phyloP scores from a whole-genome alignment of 768 basidiomycete species.

The Strobilomyces dryophilus region DNA sequence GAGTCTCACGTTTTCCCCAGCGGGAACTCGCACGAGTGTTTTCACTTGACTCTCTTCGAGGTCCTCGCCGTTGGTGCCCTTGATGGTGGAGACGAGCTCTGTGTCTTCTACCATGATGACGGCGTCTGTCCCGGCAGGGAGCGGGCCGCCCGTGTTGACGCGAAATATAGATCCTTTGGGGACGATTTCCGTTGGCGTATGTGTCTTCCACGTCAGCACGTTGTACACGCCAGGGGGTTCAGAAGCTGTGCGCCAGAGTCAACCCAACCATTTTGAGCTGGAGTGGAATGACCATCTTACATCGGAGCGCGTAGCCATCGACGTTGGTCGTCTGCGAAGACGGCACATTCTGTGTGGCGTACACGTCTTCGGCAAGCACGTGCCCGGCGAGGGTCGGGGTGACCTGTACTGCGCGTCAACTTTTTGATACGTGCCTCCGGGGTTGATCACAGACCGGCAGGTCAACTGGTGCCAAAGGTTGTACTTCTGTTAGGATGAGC shows the following conservation, averaged over 20 bases:
- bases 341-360: conserved; percentile 63
- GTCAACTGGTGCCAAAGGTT: conserved; percentile 36
- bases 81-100: conserved; percentile 53
- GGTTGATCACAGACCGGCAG: conserved; percentile 38
- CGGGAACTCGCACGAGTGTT: conserved; percentile 56
- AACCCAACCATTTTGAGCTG: neutral
- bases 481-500: conserved; percentile 47
- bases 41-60: conserved; percentile 71
- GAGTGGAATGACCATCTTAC: conserved; percentile 35
- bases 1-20: conserved; percentile 67
- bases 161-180: conserved; percentile 50
- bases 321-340: conserved; percentile 69
- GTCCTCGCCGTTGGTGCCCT: conserved; percentile 35
- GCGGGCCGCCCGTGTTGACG: conserved; percentile 82
- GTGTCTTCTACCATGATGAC: conserved; percentile 96
- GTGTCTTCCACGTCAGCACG: conserved; percentile 56
- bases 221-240: conserved; percentile 62
- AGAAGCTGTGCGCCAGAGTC: conserved; percentile 41
- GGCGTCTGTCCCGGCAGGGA: conserved; percentile 70
- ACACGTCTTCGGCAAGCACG: conserved; percentile 73
- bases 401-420: conserved; percentile 43
- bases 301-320: conserved; percentile 81
- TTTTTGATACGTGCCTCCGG: neutral
- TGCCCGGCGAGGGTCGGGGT: conserved; percentile 55
- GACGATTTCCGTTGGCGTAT: conserved; percentile 27